Evolutionary conservation across 306 rosid genomes (phyloP).

Genomic region (Begonia masoniana): DNA sequence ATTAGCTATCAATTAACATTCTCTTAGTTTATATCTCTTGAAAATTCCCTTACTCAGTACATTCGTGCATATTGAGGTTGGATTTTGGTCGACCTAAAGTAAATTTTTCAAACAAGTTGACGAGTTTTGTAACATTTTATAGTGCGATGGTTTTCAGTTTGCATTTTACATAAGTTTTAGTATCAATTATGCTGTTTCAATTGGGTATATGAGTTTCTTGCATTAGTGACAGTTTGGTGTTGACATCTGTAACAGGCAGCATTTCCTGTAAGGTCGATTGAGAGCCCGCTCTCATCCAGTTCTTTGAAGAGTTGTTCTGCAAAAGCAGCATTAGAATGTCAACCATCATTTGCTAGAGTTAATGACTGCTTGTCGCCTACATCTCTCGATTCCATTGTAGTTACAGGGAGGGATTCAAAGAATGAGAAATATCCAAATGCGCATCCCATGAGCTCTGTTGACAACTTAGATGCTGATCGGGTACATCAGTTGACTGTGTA

Average conservation of each 20-base stretch:
- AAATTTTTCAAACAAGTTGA: too few relatives aligned
- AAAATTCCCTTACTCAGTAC: too few relatives aligned
- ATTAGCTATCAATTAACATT: too few relatives aligned
- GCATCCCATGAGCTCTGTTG: constrained; percentile 50
- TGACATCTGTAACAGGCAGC: constrained; percentile 35
- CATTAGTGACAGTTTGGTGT: constrained; percentile 7
- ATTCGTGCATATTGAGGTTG: too few relatives aligned
- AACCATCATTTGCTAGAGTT: constrained; percentile 42
- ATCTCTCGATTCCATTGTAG: constrained; percentile 78
- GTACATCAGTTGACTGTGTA: constrained; percentile 18
- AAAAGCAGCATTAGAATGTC: constrained; percentile 52
- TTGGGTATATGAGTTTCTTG: neutral
- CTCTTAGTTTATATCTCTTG: too few relatives aligned
- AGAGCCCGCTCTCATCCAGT: constrained; percentile 60
- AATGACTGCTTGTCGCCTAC: constrained; percentile 81
- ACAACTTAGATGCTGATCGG: constrained; percentile 80
- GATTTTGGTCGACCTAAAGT: too few relatives aligned
- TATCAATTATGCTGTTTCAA: too few relatives aligned
- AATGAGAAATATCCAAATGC: constrained; percentile 41
- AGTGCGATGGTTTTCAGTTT: too few relatives aligned
- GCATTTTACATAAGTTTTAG: too few relatives aligned
- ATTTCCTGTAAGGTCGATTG: constrained; percentile 64
- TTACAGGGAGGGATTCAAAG: constrained; percentile 71
- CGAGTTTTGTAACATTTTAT: too few relatives aligned
- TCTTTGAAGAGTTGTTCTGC: constrained; percentile 45